These are phyloP conservation scores for Mycosphaerella sp. DNA, from an alignment of 2,329 filamentous ascomycete species.

Conservation along the genomic window DNA sequence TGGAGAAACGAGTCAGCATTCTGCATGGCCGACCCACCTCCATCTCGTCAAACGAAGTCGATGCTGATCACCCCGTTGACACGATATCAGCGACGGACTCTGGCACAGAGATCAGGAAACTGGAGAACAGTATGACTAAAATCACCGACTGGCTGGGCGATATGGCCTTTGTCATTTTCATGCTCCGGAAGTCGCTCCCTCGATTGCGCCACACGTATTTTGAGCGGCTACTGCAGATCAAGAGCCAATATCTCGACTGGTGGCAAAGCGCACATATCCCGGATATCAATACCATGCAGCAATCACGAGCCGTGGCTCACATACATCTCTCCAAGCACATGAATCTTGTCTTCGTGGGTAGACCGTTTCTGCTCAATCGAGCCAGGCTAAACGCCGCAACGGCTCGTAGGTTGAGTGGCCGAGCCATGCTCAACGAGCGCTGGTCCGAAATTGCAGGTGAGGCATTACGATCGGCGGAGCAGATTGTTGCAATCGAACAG, in stretches of 20 bases:
- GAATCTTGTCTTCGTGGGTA: conserved; percentile 16
- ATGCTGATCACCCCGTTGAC: conserved; percentile 46
- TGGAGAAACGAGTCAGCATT: conserved; percentile 54
- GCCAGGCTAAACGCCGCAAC: conserved; percentile 1
- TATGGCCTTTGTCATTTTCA: conserved; percentile 12
- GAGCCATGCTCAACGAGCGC: conserved; percentile 4
- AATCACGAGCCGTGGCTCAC: conserved; percentile 12
- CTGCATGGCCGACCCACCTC: conserved; percentile 53
- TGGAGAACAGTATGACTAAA: conserved; percentile 16
- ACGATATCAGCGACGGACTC: background rate
- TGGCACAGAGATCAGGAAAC: conserved; percentile 2
- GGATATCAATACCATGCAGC: background rate
- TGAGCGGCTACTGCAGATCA: conserved; percentile 14
- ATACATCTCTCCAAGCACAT: conserved; percentile 14
- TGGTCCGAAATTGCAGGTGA: conserved; percentile 25
- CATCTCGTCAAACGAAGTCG: conserved; percentile 48
- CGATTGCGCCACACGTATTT: conserved; percentile 16
- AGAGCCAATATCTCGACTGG: conserved; percentile 14
- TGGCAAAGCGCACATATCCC: conserved; percentile 9
- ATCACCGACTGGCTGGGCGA: conserved; percentile 17
- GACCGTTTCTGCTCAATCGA: conserved; percentile 18
- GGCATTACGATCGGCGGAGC: conserved; percentile 28
- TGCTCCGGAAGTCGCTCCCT: conserved; percentile 12
- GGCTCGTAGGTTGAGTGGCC: background rate
- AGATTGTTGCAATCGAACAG: conserved; percentile 28